These are phyloP conservation scores for Trichoderma sp. DNA, from an alignment of 2,329 filamentous ascomycete genomes.

Conservation along the genomic window DNA sequence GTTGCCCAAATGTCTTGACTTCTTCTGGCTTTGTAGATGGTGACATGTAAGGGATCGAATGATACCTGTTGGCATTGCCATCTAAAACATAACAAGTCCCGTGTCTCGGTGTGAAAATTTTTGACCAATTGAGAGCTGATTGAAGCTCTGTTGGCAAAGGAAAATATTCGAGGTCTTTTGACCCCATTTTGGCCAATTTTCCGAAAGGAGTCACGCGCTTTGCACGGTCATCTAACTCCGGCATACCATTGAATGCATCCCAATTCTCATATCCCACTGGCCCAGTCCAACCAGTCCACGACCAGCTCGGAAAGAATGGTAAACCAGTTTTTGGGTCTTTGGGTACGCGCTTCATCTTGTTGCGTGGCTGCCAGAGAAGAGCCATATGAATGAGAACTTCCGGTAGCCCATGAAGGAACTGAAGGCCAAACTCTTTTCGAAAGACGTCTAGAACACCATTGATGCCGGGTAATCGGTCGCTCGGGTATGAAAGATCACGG, in stretches of 20 bases:
- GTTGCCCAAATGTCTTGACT: not conserved
- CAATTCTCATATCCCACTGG: constrained; percentile 13
- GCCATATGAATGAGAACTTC: not conserved
- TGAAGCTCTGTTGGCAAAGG: not conserved
- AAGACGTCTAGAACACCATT: constrained; percentile 7
- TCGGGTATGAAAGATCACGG: constrained; percentile 8
- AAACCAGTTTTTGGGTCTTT: not conserved
- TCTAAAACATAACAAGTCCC: not conserved
- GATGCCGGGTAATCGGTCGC: constrained; percentile 5
- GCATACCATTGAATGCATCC: constrained; percentile 7
- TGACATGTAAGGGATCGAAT: not conserved
- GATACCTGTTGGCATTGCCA: not conserved
- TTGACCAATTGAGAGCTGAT: not conserved
- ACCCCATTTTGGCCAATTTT: not conserved
- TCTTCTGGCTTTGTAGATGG: not conserved
- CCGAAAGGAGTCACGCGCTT: not conserved
- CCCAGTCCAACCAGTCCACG: constrained; percentile 16
- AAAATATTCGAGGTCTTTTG: not conserved
- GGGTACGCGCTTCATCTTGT: not conserved
- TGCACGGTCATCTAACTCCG: not conserved
- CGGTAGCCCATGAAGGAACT: constrained; percentile 2
- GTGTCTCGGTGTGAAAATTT: not conserved
- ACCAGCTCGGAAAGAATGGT: constrained; percentile 12
- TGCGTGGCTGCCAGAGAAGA: constrained; percentile 14
- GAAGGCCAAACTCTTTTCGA: not conserved